phyloP scores from a whole-genome alignment of 2,329 filamentous ascomycete species.

The Fusarium coicis region DNA sequence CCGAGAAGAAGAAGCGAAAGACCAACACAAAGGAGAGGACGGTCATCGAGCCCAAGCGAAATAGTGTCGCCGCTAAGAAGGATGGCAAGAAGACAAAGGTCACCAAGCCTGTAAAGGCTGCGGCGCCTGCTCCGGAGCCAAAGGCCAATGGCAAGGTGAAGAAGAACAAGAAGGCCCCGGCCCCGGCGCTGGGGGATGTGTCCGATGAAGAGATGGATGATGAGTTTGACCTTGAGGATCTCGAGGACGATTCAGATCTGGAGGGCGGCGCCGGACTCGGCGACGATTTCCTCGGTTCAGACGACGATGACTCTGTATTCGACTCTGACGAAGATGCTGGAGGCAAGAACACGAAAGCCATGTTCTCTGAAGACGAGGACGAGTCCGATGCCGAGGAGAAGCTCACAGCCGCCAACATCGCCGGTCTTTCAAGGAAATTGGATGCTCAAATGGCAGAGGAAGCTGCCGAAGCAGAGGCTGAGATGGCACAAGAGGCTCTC shows the following conservation, averaged over 20 bases:
- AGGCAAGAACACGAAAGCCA: constrained; percentile 62
- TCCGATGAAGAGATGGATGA: constrained; percentile 54
- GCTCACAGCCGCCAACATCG: constrained; percentile 95
- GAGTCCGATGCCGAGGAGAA: constrained; percentile 89
- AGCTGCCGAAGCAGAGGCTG: constrained; percentile 83
- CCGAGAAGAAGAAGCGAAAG: constrained; percentile 70
- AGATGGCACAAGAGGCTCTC: constrained; percentile 84
- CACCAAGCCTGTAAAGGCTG: constrained; percentile 49
- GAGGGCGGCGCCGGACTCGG: constrained; percentile 52
- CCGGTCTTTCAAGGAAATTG: constrained; percentile 85
- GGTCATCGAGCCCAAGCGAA: constrained; percentile 46
- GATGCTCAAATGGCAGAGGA: constrained; percentile 82
- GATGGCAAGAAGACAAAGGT: constrained; percentile 47
- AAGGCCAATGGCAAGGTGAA: constrained; percentile 44
- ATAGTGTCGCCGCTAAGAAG: constrained; percentile 44
- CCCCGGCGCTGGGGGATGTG: constrained; percentile 58
- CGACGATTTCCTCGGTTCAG: constrained; percentile 70
- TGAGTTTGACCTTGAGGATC: constrained; percentile 59
- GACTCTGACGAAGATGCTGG: constrained; percentile 76
- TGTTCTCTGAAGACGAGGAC: constrained; percentile 96
- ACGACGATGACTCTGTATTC: constrained; percentile 69
- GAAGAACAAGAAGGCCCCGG: constrained; percentile 48
- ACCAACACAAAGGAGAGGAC: constrained; percentile 46
- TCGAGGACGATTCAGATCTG: constrained; percentile 57
- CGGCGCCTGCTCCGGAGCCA: constrained; percentile 42